A percentile compares a stretch with the other conserved stretches of the same genome.
phyloP scores from a whole-genome alignment of 768 basidiomycete species.

The Mycena kentingensis region DNA sequence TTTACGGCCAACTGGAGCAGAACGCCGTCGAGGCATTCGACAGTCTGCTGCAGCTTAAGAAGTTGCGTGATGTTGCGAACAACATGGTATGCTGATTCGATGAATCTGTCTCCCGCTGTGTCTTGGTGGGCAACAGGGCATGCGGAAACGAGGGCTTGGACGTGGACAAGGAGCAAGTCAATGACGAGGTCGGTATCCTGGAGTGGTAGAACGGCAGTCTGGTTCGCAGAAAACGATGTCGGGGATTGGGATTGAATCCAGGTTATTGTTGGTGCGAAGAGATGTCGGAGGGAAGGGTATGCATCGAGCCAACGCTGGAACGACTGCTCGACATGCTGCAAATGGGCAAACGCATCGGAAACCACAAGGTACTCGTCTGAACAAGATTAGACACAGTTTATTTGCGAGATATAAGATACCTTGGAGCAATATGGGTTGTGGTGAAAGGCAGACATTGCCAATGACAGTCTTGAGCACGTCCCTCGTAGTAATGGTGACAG shows the following conservation, averaged over 20 bases:
- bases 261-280: slow-evolving; percentile 33
- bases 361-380: slow-evolving; percentile 19
- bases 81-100: slow-evolving; percentile 48
- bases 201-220: background rate
- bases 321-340: background rate
- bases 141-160: slow-evolving; percentile 58
- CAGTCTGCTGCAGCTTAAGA: slow-evolving; percentile 49
- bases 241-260: slow-evolving; percentile 32
- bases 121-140: slow-evolving; percentile 36
- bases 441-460: slow-evolving; percentile 20
- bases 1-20: slow-evolving; percentile 41
- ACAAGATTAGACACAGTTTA: background rate
- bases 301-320: slow-evolving; percentile 31
- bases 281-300: slow-evolving; percentile 32
- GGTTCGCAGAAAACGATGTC: background rate
- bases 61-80: slow-evolving; percentile 48
- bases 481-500: background rate
- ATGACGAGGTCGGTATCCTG: slow-evolving; percentile 48
- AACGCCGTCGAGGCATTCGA: slow-evolving; percentile 40
- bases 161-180: slow-evolving; percentile 61
- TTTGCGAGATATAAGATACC: background rate
- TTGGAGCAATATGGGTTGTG: slow-evolving; percentile 16
- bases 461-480: background rate
- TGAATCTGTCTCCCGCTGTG: slow-evolving; percentile 47
- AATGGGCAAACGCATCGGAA: slow-evolving; percentile 6